Conservation (phyloP, 495 filamentous ascomycete genomes). For the Oidiodendron maius region DNA sequence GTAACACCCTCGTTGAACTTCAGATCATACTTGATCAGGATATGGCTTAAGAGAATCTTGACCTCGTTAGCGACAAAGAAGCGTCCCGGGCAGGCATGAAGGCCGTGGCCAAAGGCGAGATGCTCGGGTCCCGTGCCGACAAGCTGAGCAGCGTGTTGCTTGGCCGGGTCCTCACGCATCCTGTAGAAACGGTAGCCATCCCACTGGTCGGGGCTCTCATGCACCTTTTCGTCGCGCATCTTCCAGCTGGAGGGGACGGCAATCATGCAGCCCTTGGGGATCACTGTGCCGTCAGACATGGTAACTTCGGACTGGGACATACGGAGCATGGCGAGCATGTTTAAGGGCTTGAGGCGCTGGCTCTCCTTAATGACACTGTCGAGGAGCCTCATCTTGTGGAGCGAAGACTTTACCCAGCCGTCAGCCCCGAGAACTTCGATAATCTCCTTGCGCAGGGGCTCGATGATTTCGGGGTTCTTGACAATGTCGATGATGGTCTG, state of each 20-base stretch:
- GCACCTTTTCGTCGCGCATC: neutral
- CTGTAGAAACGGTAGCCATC: neutral
- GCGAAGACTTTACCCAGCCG: neutral
- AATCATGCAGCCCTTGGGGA: neutral
- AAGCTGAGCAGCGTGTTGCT: neutral
- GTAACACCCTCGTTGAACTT: no score
- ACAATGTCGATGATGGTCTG: neutral
- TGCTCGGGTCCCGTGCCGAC: neutral
- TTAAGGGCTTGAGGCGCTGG: neutral
- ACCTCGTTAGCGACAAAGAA: neutral
- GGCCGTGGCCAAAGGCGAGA: neutral
- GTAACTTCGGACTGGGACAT: neutral
- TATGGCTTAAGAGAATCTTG: neutral
- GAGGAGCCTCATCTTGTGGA: neutral
- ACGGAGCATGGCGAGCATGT: neutral
- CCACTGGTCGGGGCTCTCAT: neutral
- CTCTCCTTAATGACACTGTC: neutral
- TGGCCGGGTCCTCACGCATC: neutral
- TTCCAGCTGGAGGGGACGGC: neutral
- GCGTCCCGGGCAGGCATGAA: neutral
- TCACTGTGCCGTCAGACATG: neutral
- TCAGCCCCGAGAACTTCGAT: neutral
- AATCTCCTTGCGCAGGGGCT: neutral
- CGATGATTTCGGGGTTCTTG: neutral
- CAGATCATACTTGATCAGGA: neutral